These are phyloP conservation scores for Apiospora saccharicola DNA, from an alignment of 2,329 filamentous ascomycete species.

Conservation along the genomic window DNA sequence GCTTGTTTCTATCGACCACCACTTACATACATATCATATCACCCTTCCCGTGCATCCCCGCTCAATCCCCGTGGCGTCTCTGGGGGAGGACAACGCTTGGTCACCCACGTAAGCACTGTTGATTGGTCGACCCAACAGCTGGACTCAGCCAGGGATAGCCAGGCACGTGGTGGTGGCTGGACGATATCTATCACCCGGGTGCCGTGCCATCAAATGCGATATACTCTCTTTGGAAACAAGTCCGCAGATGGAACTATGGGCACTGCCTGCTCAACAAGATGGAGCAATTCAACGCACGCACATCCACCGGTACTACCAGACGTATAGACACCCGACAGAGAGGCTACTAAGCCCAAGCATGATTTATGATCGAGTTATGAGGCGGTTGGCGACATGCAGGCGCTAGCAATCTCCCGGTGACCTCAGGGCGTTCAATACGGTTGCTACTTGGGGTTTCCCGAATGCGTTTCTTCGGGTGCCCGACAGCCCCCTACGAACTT, in stretches of 20 bases:
- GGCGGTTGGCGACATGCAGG: neutral
- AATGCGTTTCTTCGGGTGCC: too few species aligned
- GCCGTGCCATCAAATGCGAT: neutral
- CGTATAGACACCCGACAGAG: neutral
- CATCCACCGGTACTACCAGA: neutral
- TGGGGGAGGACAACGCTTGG: neutral
- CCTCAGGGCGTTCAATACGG: neutral
- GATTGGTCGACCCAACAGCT: neutral
- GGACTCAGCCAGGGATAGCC: neutral
- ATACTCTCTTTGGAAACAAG: neutral
- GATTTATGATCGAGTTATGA: neutral
- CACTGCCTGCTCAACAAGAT: neutral
- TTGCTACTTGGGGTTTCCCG: too few species aligned
- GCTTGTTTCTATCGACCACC: neutral
- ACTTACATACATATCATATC: neutral
- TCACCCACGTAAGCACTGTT: neutral
- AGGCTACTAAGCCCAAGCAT: neutral
- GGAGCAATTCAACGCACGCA: too few species aligned
- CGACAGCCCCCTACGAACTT: too few species aligned
- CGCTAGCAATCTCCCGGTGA: neutral
- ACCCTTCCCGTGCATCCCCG: neutral
- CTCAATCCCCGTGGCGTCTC: neutral
- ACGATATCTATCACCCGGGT: neutral
- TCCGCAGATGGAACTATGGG: neutral
- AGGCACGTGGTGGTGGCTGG: neutral